Evolutionary conservation across 1,139 yeast genomes (phyloP).

Genomic region (Saccharomyces uvarum): DNA sequence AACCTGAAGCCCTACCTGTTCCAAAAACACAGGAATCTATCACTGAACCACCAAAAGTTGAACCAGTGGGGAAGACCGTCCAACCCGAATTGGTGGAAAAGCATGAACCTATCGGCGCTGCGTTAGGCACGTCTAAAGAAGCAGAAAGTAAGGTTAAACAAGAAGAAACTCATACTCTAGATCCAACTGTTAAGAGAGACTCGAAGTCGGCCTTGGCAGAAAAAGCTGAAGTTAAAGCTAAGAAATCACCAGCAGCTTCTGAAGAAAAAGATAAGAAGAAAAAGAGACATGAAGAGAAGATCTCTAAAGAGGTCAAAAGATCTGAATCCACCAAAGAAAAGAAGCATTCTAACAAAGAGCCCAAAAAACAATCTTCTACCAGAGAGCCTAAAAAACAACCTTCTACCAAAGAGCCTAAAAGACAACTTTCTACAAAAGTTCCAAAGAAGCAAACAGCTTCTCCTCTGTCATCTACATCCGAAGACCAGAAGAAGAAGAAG

Average conservation of each 20-base stretch:
- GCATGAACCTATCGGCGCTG: not conserved
- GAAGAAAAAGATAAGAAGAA: not conserved
- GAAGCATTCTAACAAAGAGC: not conserved
- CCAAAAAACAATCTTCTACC: not conserved
- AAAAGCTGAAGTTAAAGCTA: not conserved
- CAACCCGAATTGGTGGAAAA: not conserved
- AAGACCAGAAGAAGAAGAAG: not conserved
- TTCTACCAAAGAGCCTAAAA: not conserved
- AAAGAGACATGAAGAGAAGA: not conserved
- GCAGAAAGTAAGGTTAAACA: not conserved
- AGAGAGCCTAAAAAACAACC: not conserved
- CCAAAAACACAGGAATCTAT: not conserved
- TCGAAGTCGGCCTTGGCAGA: not conserved
- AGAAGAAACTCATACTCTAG: not conserved
- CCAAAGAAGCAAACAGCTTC: not conserved
- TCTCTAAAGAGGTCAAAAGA: not conserved
- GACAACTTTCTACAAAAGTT: not conserved
- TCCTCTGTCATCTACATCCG: not conserved
- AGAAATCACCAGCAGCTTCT: not conserved
- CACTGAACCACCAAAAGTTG: not conserved
- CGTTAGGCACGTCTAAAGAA: not conserved
- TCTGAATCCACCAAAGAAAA: not conserved
- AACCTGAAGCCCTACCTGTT: not conserved
- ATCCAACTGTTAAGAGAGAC: not conserved
- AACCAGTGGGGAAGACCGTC: not conserved